Conservation (phyloP, 1,139 yeast species). For the Pichia terricola region DNA sequence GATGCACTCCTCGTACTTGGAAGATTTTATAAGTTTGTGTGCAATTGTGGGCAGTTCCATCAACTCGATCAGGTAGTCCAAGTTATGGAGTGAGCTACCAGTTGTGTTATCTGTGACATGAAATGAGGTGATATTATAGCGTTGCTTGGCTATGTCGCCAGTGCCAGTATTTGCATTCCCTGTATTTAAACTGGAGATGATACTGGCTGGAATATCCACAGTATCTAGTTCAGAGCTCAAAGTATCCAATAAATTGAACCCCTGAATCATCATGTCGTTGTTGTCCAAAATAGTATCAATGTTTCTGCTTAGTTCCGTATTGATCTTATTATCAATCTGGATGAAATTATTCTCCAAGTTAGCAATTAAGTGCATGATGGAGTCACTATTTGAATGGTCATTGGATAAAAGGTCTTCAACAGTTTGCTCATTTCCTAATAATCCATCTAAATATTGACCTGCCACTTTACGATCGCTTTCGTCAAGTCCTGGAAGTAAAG, state of each 20-base stretch:
- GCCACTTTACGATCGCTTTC: no score
- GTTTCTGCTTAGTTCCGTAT: neutral
- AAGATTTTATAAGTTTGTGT: slow-evolving; percentile 73
- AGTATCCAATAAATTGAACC: slow-evolving; percentile 3
- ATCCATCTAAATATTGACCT: no score
- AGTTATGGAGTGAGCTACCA: slow-evolving; percentile 39
- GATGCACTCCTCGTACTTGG: slow-evolving; percentile 82
- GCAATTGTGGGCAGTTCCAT: slow-evolving; percentile 78
- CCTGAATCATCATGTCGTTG: slow-evolving; percentile 1
- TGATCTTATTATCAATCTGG: slow-evolving; percentile 3
- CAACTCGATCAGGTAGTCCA: slow-evolving; percentile 67
- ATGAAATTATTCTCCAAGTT: slow-evolving; percentile 25
- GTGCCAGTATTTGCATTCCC: no score
- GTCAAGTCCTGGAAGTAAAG: no score
- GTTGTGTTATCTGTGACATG: slow-evolving; percentile 8
- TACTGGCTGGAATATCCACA: no score
- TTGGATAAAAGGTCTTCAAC: no score
- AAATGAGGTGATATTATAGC: no score
- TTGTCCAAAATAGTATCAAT: slow-evolving; percentile 14
- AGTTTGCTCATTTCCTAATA: no score
- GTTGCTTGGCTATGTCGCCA: no score
- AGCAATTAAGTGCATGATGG: slow-evolving; percentile 25
- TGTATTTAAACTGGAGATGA: no score
- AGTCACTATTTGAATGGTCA: no score
- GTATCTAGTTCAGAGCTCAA: neutral